A percentile compares a stretch with the other conserved stretches of the same genome.
Evolutionary conservation across 2,329 filamentous ascomycete genomes (phyloP).

Genomic region (Fusarium longipes): DNA sequence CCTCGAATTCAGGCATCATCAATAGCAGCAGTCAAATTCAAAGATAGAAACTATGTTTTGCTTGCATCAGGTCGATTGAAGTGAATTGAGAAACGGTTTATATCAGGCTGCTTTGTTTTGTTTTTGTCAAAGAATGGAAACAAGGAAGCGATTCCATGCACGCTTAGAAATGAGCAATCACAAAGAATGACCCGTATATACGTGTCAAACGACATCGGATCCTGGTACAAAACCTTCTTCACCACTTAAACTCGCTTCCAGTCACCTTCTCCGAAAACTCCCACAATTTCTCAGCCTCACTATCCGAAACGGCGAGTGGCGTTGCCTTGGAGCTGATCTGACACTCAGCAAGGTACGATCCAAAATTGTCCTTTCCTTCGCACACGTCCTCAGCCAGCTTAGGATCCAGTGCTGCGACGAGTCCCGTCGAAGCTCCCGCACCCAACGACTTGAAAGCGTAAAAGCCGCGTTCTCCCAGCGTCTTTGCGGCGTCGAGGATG

Average conservation of each 20-base stretch:
- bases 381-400: not conserved
- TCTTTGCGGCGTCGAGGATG: not conserved
- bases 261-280: conserved; percentile 8
- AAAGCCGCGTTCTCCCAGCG: not conserved
- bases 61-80: too few relatives aligned
- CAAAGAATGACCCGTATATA: not conserved
- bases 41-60: too few relatives aligned
- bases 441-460: not conserved
- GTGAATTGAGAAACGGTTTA: too few relatives aligned
- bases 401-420: conserved; percentile 3
- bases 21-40: not conserved
- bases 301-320: conserved; percentile 2
- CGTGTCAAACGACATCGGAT: not conserved
- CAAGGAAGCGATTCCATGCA: not conserved
- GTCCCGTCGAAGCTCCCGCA: conserved; percentile 11
- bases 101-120: too few relatives aligned
- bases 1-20: not conserved
- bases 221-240: not conserved
- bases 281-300: conserved; percentile 19
- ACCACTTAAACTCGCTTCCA: conserved; percentile 3
- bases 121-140: too few relatives aligned
- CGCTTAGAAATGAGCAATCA: not conserved
- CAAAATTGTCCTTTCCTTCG: conserved; percentile 7
- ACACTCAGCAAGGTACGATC: conserved; percentile 1
- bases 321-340: not conserved